Conservation (phyloP, 2,329 filamentous ascomycete genomes). For the Fusarium nematophilum region DNA sequence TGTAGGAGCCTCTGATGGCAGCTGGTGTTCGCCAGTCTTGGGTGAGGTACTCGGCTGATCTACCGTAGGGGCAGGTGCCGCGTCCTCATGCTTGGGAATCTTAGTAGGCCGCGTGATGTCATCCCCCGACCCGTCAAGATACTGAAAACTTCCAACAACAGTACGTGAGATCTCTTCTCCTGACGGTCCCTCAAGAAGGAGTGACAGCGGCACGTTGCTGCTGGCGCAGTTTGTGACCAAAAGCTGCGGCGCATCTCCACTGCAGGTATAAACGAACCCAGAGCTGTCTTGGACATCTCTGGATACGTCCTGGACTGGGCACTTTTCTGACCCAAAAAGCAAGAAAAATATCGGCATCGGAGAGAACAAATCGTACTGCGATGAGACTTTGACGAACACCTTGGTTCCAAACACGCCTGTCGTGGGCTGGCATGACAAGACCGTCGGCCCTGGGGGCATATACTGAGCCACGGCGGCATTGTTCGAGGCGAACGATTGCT, state of each 20-base stretch:
- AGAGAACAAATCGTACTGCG: constrained; percentile 76
- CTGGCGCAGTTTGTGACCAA: constrained; percentile 62
- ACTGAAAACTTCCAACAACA: constrained; percentile 60
- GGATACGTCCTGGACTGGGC: constrained; percentile 68
- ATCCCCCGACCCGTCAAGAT: constrained; percentile 62
- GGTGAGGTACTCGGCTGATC: constrained; percentile 56
- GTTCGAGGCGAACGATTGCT: constrained; percentile 69
- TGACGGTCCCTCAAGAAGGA: constrained; percentile 63
- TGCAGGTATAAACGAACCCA: constrained; percentile 77
- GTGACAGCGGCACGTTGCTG: constrained; percentile 65
- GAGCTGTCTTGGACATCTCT: constrained; percentile 68
- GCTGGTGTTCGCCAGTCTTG: constrained; percentile 54
- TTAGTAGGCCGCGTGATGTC: constrained; percentile 54
- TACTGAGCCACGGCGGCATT: constrained; percentile 73
- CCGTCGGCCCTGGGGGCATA: constrained; percentile 68
- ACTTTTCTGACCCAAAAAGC: constrained; percentile 82
- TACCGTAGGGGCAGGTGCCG: constrained; percentile 50
- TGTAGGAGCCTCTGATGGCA: constrained; percentile 54
- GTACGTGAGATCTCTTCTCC: constrained; percentile 65
- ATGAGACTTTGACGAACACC: constrained; percentile 78
- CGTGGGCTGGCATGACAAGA: constrained; percentile 77
- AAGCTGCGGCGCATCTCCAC: constrained; percentile 75
- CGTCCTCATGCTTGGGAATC: constrained; percentile 51
- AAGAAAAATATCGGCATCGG: constrained; percentile 70
- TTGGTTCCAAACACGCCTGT: constrained; percentile 77